phyloP scores from a whole-genome alignment of 495 filamentous ascomycete genomes.

The Penicillium cinerascens region DNA sequence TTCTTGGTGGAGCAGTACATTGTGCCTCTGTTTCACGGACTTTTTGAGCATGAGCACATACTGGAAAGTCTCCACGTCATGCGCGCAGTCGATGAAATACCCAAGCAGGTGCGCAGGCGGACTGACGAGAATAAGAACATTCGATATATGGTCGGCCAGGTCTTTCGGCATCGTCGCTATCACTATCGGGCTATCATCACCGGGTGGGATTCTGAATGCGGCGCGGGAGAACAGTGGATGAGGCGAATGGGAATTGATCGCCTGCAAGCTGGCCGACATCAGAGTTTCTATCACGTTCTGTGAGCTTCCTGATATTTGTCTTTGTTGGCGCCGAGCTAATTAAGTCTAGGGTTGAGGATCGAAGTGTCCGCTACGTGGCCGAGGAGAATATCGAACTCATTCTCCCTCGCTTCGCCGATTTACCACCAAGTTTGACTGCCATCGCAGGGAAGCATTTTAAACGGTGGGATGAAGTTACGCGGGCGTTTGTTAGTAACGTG shows the following conservation, averaged over 20 bases:
- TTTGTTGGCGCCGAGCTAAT: conserved; percentile 8
- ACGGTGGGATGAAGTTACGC: conserved; percentile 65
- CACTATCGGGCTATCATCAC: conserved; percentile 75
- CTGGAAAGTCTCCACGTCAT: conserved; percentile 55
- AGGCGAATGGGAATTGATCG: conserved; percentile 61
- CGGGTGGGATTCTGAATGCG: conserved; percentile 73
- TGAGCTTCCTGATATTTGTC: conserved; percentile 44
- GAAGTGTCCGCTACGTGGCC: conserved; percentile 71
- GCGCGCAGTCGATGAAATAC: conserved; percentile 56
- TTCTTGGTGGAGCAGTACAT: conserved; percentile 64
- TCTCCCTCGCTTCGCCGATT: conserved; percentile 40
- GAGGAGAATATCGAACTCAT: conserved; percentile 81
- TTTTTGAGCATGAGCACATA: conserved; percentile 43
- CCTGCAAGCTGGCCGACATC: conserved; percentile 58
- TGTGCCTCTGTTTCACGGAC: conserved; percentile 50
- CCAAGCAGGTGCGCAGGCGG: conserved; percentile 51
- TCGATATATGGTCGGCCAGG: conserved; percentile 74
- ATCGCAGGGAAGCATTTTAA: conserved; percentile 88
- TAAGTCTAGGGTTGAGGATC: conserved; percentile 60
- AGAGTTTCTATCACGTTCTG: conserved; percentile 84
- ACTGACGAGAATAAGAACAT: conserved; percentile 41
- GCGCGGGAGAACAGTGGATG: conserved; percentile 52
- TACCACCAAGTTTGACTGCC: conserved; percentile 53
- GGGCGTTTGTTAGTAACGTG: conserved; percentile 82
- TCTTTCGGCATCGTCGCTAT: conserved; percentile 81